Evolutionary conservation across 768 basidiomycete genomes (phyloP), one percentile per base, ranked within the genome.

Genomic region (Podaxis sp.): DNA sequence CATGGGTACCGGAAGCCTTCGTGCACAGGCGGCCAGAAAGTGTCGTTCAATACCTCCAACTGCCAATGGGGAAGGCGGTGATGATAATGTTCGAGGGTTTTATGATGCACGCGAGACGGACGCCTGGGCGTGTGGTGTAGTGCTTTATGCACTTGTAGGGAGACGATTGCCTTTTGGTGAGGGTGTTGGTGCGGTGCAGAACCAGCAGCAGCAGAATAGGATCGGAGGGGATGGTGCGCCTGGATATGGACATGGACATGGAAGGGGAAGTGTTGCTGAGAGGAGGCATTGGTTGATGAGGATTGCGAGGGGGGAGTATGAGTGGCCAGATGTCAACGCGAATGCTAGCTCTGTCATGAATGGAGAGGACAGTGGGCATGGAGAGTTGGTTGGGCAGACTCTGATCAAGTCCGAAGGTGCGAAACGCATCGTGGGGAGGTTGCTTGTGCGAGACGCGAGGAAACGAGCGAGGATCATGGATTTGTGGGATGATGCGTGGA

Each of bases 101-200:
- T 95, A 95, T 72, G 92, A 96, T 71, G 91, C 90, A 2, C 79
- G 91, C 13, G 81, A 87, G 69, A 94, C 91, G 55, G 93, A 95
- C 70, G 86, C 88, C 11, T 95, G 93, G 93, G 91, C 92, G 9
- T 86, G 88, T 66, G 93, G 93, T 1, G 88, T 94, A n/a, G 91
- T 93, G 52, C 73, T 95, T 11, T 96, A 85, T 71, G 90, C 89
- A 37, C 77, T 95, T 53, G 80, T 87, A 6, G 86, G 81, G 40
- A 79, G 92, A 40, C 73, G 79, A 37, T 70, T 95, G 56, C 93
- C 92, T 3, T 96, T 96, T 74, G 91, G 80, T 2, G 81, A 82
- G 62, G 80, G 77, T 21, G 75, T 71, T 13, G 69, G 67, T 55
- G 70, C 65, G 2, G 66, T 53, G n/a, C 67, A 62, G 23, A 70